phyloP scores from a whole-genome alignment of 1,284 basidiomycete species.

The Cutaneotrichosporon sp. region DNA sequence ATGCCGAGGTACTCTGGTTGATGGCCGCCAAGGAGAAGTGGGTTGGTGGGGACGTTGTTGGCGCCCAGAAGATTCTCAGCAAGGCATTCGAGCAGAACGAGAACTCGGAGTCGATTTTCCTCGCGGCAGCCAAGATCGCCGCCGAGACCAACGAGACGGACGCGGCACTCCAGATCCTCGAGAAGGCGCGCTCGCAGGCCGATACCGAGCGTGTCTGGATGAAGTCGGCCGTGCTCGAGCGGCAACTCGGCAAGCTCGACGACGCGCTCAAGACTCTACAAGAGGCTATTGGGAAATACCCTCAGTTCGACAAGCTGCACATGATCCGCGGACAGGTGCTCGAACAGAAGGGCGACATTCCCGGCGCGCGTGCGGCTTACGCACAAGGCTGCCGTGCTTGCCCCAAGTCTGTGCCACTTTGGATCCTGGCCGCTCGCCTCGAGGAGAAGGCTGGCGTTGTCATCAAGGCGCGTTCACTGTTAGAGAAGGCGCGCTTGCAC shows the following conservation, averaged over 20 bases:
- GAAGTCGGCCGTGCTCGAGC: constrained; percentile 93
- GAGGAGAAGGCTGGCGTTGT: constrained; percentile 84
- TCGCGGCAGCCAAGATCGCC: constrained; percentile 94
- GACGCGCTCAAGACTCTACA: constrained; percentile 72
- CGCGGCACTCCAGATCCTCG: constrained; percentile 80
- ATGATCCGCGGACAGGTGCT: constrained; percentile 92
- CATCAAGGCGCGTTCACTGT: constrained; percentile 87
- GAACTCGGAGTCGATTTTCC: constrained; percentile 94
- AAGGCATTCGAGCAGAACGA: constrained; percentile 92
- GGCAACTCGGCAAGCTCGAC: constrained; percentile 75
- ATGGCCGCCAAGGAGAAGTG: constrained; percentile 97
- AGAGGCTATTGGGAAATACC: constrained; percentile 76
- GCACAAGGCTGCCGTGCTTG: constrained; percentile 77
- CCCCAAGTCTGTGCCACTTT: constrained; percentile 76
- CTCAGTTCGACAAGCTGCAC: constrained; percentile 84
- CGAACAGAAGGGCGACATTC: constrained; percentile 61
- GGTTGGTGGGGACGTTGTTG: constrained; percentile 80
- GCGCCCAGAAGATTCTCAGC: constrained; percentile 80
- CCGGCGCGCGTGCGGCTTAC: constrained; percentile 72
- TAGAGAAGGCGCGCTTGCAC: constrained; percentile 84
- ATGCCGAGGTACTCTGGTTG: constrained; percentile 93
- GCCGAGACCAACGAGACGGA: constrained; percentile 86
- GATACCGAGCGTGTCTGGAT: constrained; percentile 95
- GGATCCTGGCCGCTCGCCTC: constrained; percentile 81
- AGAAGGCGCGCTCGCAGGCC: constrained; percentile 83